Base-by-base conservation (phyloP, 768 basidiomycete species). In the Trametes meyenii region DNA sequence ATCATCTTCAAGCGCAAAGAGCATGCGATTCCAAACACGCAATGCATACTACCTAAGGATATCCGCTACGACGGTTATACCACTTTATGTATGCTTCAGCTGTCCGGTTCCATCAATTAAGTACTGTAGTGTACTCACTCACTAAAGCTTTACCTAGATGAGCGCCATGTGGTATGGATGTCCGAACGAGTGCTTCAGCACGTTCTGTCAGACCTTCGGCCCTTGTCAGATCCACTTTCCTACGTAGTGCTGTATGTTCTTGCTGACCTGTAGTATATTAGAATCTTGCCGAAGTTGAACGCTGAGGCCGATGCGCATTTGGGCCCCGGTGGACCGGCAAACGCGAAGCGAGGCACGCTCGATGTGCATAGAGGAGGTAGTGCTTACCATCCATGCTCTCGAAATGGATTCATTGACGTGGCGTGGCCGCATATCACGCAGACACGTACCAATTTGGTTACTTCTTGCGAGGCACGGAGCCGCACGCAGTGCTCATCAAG, bases 391-490 rank as follows among this genome's bases (percentile, higher is more conserved):
- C 11, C 16, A 36, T 23, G 38, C 13, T 64, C 33, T 6, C n/a
- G 10, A 2, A 43, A 1, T n/a, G 10, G 2, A 19, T 5, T 53
- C 51, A 56, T 51, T 48, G 17, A 40, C 2, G 6, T 11, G 5
- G 12, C 8, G 6, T 35, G 24, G 5, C n/a, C n/a, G n/a, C n/a
- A 24, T 24, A 21, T 56, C 26, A 29, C 50, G 19, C 71, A 96
- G 94, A 90, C 61, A 83, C 82, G 0, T 96, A 96, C 69, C 94
- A 96, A 66, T 94, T 93, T 71, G 93, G 90, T 50, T 96, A 93
- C 72, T 96, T 95, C 75, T 79, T 96, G 66, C 84, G 92, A 23
- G 87, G 87, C 73, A 87, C 85, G 2, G 92, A 94, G 53, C 83
- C 89, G 11, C 92, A 96, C 72, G 86, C 90, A 0, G 81, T 95